These are phyloP conservation scores for Tylopilus subfusipes DNA, from an alignment of 768 basidiomycete genomes.

Conservation along the genomic window DNA sequence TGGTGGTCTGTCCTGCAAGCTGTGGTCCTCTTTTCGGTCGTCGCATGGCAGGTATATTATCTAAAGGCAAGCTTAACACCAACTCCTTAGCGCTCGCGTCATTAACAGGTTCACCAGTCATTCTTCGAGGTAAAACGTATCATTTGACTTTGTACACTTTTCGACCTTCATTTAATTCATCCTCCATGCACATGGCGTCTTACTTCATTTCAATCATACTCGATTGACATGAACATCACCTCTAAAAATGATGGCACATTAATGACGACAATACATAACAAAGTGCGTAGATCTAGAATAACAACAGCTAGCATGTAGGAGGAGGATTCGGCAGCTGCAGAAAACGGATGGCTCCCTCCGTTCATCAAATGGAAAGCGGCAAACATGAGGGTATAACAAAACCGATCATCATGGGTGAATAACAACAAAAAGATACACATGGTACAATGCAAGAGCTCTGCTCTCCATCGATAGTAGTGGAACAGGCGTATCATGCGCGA, in stretches of 20 bases:
- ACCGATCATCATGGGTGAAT: conserved; percentile 8
- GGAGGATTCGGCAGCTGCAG: neutral
- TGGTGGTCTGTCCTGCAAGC: conserved; percentile 98
- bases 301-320: conserved; percentile 25
- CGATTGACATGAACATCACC: neutral
- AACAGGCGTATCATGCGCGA: conserved; percentile 4
- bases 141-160: conserved; percentile 45
- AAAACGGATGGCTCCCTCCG: conserved; percentile 4
- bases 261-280: conserved; percentile 17
- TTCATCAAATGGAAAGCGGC: conserved; percentile 5
- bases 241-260: conserved; percentile 10
- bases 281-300: conserved; percentile 27
- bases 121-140: conserved; percentile 93
- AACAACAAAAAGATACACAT: conserved; percentile 8
- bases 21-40: conserved; percentile 80
- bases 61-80: conserved; percentile 61
- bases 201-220: neutral
- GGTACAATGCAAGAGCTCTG: conserved; percentile 19
- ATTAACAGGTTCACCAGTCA: conserved; percentile 41
- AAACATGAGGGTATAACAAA: conserved; percentile 21
- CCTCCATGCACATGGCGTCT: neutral
- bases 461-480: conserved; percentile 8
- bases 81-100: neutral
- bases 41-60: conserved; percentile 98
- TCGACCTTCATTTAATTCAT: neutral